Conservation (phyloP, 2,329 filamentous ascomycete species). For the Penicillium sp. region DNA sequence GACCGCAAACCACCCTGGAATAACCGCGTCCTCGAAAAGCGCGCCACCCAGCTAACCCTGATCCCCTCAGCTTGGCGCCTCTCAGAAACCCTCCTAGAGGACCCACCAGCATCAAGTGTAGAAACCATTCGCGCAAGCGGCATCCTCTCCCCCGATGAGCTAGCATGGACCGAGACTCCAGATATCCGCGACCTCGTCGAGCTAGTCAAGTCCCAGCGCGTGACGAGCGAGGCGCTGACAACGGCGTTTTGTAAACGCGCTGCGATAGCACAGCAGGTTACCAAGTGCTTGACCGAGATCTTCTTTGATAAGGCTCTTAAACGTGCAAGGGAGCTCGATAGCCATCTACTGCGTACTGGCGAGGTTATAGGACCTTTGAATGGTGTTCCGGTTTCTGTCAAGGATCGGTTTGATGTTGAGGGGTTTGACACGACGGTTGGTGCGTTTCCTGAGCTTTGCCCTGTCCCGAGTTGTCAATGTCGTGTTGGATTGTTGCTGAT, state of each 20-base stretch:
- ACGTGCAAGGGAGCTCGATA: slow-evolving; percentile 51
- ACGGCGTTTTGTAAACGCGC: slow-evolving; percentile 16
- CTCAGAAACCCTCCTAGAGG: slow-evolving; percentile 3
- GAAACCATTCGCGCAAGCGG: slow-evolving; percentile 19
- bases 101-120: slow-evolving; percentile 12
- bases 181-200: slow-evolving; percentile 19
- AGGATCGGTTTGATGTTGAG: slow-evolving; percentile 64
- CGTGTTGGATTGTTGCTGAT: not conserved
- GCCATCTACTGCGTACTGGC: slow-evolving; percentile 49
- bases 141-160: slow-evolving; percentile 20
- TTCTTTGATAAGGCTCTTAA: slow-evolving; percentile 55
- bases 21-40: too few relatives aligned
- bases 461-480: not conserved
- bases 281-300: slow-evolving; percentile 25
- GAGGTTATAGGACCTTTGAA: slow-evolving; percentile 62
- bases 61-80: slow-evolving; percentile 23
- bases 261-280: slow-evolving; percentile 12
- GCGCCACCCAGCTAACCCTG: too few relatives aligned
- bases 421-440: slow-evolving; percentile 29
- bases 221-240: slow-evolving; percentile 15
- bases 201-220: slow-evolving; percentile 7
- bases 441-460: slow-evolving; percentile 6
- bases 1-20: too few relatives aligned
- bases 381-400: slow-evolving; percentile 59
- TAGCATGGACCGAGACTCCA: slow-evolving; percentile 23